phyloP scores from a whole-genome alignment of 805 yeast genomes.

The Starmerella geochares region DNA sequence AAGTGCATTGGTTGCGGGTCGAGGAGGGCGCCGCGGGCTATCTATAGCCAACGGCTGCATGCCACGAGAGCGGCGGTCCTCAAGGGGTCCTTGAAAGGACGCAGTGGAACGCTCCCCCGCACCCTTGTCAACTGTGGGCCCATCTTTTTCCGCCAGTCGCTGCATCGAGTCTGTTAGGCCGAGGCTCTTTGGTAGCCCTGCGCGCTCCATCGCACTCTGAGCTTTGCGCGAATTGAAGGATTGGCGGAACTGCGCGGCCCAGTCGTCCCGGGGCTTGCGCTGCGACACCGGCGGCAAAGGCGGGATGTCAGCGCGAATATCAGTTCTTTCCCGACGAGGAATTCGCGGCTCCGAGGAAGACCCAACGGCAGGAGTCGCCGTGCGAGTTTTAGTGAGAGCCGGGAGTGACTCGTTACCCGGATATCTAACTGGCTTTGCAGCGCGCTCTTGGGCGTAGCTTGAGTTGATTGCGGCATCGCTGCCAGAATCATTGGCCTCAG shows the following conservation, averaged over 20 bases:
- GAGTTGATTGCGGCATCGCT: no score
- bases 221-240: slow-evolving; percentile 1
- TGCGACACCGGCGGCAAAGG: neutral
- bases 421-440: no score
- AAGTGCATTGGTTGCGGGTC: no score
- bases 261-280: slow-evolving; percentile 1
- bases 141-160: neutral
- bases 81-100: no score
- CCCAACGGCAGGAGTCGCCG: neutral
- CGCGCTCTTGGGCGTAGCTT: no score
- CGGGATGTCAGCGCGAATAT: neutral
- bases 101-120: no score
- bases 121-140: no score
- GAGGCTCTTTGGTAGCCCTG: neutral
- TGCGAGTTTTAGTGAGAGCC: neutral
- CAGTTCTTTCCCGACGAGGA: neutral
- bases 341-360: neutral
- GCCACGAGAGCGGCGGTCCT: no score
- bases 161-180: neutral
- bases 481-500: no score
- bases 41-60: no score
- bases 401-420: neutral
- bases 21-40: no score
- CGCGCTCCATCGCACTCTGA: neutral
- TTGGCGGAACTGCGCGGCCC: slow-evolving; percentile 3